These are phyloP conservation scores for Brassica cretica DNA, from an alignment of 345 rosid genomes.

Conservation along the genomic window DNA sequence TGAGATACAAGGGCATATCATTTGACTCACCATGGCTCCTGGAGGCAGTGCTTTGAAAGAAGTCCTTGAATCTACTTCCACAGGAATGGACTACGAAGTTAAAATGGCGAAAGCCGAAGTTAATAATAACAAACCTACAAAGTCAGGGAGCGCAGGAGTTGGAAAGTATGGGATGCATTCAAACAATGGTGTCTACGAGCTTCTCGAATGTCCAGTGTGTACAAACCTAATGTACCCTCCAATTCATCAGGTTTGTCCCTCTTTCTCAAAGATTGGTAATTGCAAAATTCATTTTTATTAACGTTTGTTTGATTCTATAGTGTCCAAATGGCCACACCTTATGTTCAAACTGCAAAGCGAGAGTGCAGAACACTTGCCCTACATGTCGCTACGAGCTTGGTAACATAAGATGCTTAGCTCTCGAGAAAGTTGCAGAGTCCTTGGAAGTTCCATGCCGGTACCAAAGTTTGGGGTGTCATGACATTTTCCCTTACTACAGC, in stretches of 20 bases:
- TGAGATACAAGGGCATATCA: not conserved
- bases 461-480: constrained; percentile 73
- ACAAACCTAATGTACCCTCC: constrained; percentile 82
- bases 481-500: constrained; percentile 79
- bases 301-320: constrained; percentile 39
- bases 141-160: constrained; percentile 46
- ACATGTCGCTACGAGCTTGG: constrained; percentile 91
- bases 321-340: constrained; percentile 93
- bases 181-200: constrained; percentile 67
- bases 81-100: constrained; percentile 51
- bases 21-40: constrained; percentile 48
- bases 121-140: constrained; percentile 50
- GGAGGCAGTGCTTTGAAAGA: constrained; percentile 69
- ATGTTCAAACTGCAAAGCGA: constrained; percentile 75
- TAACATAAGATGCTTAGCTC: constrained; percentile 86
- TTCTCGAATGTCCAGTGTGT: constrained; percentile 88
- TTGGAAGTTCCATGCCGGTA: constrained; percentile 83
- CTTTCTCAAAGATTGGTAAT: not conserved
- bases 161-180: constrained; percentile 59
- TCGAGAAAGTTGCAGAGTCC: constrained; percentile 91
- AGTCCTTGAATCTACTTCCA: constrained; percentile 51
- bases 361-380: constrained; percentile 79
- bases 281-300: constrained; percentile 6
- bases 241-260: constrained; percentile 55
- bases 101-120: constrained; percentile 47